phyloP scores from a whole-genome alignment of 2,329 filamentous ascomycete genomes.

The Coniella lustricola region DNA sequence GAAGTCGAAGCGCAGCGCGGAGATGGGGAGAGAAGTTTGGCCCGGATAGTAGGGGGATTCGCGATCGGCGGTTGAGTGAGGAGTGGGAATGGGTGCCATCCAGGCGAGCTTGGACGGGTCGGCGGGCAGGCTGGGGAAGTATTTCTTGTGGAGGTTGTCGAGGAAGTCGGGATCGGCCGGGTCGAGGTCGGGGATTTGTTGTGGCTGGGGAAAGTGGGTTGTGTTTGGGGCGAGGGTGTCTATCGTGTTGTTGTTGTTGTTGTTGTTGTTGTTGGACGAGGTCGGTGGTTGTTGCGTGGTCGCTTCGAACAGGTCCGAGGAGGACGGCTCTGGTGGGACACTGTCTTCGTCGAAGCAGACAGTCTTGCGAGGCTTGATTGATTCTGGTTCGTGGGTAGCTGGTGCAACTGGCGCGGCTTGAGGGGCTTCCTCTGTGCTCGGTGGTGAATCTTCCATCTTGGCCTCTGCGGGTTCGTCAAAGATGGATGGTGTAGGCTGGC shows the following conservation, averaged over 20 bases:
- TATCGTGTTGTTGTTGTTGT: too few species aligned
- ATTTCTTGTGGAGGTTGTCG: slow-evolving; percentile 77
- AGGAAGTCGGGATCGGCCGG: slow-evolving; percentile 79
- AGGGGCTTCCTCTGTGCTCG: slow-evolving; percentile 30
- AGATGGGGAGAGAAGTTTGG: slow-evolving; percentile 62
- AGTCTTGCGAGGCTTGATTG: slow-evolving; percentile 23
- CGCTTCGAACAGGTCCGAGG: slow-evolving; percentile 32
- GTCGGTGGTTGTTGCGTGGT: slow-evolving; percentile 7
- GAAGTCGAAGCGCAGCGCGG: slow-evolving; percentile 84
- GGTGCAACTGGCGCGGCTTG: slow-evolving; percentile 19
- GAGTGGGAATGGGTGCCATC: slow-evolving; percentile 65
- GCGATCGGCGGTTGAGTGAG: slow-evolving; percentile 53
- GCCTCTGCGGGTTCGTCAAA: slow-evolving; percentile 29
- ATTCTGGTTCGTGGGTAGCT: slow-evolving; percentile 2
- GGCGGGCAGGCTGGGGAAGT: slow-evolving; percentile 81
- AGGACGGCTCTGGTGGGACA: slow-evolving; percentile 32
- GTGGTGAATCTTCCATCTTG: slow-evolving; percentile 19
- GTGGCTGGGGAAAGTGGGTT: slow-evolving; percentile 57
- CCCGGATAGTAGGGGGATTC: slow-evolving; percentile 77
- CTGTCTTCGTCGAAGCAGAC: slow-evolving; percentile 36
- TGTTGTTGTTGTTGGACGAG: too few species aligned
- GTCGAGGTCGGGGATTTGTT: slow-evolving; percentile 63
- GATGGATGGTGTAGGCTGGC: slow-evolving; percentile 32
- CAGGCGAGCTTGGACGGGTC: slow-evolving; percentile 78
- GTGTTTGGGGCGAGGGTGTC: slow-evolving; percentile 29